phyloP scores from a whole-genome alignment of 2,329 filamentous ascomycete species.

The Trichophyton simii region DNA sequence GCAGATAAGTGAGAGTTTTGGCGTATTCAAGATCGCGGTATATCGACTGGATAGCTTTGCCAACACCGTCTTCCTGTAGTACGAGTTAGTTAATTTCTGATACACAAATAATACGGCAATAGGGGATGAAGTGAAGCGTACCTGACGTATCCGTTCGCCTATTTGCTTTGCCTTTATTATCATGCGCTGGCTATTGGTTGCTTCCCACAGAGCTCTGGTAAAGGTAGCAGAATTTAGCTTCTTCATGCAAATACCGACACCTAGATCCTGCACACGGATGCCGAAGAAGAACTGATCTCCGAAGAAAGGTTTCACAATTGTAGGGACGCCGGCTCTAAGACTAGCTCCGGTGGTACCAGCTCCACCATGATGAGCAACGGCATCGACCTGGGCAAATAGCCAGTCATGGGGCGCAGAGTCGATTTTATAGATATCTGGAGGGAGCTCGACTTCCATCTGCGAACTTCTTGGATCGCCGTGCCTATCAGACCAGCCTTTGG shows the following conservation, averaged over 20 bases:
- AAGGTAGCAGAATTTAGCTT: slow-evolving; percentile 82
- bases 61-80: slow-evolving; percentile 72
- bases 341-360: slow-evolving; percentile 91
- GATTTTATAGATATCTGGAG: slow-evolving; percentile 74
- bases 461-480: slow-evolving; percentile 46
- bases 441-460: slow-evolving; percentile 55
- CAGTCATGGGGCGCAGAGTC: slow-evolving; percentile 90
- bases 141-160: slow-evolving; percentile 76
- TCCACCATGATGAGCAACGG: slow-evolving; percentile 86
- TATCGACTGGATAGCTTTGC: slow-evolving; percentile 76
- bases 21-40: slow-evolving; percentile 95
- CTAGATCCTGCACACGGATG: slow-evolving; percentile 75
- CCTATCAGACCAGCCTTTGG: slow-evolving; percentile 94
- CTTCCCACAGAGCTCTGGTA: slow-evolving; percentile 78
- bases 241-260: slow-evolving; percentile 79
- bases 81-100: slow-evolving; percentile 18
- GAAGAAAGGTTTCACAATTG: slow-evolving; percentile 93
- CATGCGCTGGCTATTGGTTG: slow-evolving; percentile 81
- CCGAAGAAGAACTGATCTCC: slow-evolving; percentile 98
- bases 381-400: slow-evolving; percentile 89
- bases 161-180: slow-evolving; percentile 70
- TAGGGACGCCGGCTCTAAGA: slow-evolving; percentile 78
- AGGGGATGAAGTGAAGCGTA: slow-evolving; percentile 35
- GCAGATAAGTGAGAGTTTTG: slow-evolving; percentile 63
- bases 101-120: not conserved